phyloP scores from a whole-genome alignment of 2,329 filamentous ascomycete genomes.

The Neurospora sp. region DNA sequence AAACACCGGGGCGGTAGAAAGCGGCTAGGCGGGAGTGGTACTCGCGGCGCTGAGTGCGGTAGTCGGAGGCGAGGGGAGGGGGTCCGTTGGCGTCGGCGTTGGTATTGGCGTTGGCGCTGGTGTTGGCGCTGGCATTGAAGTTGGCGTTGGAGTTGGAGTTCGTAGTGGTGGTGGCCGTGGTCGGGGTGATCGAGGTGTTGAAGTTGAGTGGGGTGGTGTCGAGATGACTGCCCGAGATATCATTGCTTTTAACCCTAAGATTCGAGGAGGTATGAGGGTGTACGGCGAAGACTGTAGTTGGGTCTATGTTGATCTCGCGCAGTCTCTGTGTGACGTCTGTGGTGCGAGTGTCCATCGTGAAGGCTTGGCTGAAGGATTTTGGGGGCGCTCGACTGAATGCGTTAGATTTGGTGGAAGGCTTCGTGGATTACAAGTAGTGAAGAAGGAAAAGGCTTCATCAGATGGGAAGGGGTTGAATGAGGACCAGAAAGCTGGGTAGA shows the following conservation, averaged over 20 bases:
- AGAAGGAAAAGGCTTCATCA: not conserved
- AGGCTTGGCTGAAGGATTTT: not conserved
- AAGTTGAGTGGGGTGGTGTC: not conserved
- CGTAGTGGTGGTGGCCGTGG: not conserved
- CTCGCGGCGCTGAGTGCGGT: not conserved
- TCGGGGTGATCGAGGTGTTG: not conserved
- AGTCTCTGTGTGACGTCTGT: not conserved
- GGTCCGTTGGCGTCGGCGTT: too few relatives aligned
- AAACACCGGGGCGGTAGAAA: not conserved
- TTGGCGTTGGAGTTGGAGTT: not conserved
- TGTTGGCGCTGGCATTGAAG: too few relatives aligned
- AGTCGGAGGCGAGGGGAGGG: not conserved
- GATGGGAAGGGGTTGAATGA: not conserved
- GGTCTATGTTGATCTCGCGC: not conserved
- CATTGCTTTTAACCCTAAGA: not conserved
- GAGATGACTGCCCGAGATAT: not conserved
- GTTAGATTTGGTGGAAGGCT: not conserved
- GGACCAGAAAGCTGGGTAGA: not conserved
- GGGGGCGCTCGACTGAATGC: not conserved
- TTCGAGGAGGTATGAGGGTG: not conserved
- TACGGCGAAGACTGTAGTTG: not conserved
- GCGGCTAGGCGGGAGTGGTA: too few relatives aligned
- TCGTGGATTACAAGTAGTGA: not conserved
- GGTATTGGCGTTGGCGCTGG: too few relatives aligned
- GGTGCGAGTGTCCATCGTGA: not conserved